A percentile compares a stretch with the other conserved stretches of the same genome.
Conservation (phyloP, 1,284 basidiomycete species). For the Leccinum variabile region DNA sequence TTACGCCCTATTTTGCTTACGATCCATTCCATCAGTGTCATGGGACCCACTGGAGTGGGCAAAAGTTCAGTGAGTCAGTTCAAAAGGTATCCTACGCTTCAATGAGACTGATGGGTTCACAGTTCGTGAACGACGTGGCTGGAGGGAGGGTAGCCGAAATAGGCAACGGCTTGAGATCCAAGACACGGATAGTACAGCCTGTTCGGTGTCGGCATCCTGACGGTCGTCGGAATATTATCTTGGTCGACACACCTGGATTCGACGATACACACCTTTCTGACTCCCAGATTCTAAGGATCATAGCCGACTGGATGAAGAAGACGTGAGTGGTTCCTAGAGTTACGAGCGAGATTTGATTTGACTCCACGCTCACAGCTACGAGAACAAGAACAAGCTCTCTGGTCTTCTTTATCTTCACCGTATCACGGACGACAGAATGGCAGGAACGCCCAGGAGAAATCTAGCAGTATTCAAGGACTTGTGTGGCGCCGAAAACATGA, state of each 20-base stretch:
- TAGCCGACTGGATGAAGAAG: constrained; percentile 12
- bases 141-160: neutral
- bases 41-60: constrained; percentile 43
- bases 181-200: constrained; percentile 1
- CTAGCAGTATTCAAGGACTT: too few species aligned
- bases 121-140: neutral
- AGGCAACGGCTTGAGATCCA: neutral
- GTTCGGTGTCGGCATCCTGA: neutral
- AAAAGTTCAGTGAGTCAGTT: constrained; percentile 37
- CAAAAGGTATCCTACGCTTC: neutral
- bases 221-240: neutral
- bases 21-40: constrained; percentile 29
- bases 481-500: too few species aligned
- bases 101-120: neutral
- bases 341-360: too few species aligned
- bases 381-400: too few species aligned
- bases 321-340: too few species aligned
- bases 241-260: constrained; percentile 18
- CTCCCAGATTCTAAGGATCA: constrained; percentile 19
- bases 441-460: too few species aligned
- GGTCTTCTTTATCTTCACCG: too few species aligned
- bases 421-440: too few species aligned
- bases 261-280: constrained; percentile 19
- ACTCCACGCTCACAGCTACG: too few species aligned
- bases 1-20: neutral